Percentiles rank a stretch among this genome's conserved stretches.
Conservation (phyloP, 345 rosid genomes). For the Noccaea caerulescens region DNA sequence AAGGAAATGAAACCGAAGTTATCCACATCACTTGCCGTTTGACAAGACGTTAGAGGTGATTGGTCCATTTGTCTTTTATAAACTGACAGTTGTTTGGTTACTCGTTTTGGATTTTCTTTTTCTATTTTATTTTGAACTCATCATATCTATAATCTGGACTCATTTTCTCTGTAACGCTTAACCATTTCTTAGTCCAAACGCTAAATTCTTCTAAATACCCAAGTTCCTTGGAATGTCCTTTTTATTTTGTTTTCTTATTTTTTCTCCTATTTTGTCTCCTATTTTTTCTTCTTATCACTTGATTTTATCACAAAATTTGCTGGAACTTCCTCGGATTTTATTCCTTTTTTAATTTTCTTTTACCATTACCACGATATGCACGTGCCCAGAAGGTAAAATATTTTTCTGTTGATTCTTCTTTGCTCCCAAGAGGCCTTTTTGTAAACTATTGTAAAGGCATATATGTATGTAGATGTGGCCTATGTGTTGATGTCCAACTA, state of each 20-base stretch:
- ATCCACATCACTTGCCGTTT: conserved; percentile 26
- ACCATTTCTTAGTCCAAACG: conserved; percentile 6
- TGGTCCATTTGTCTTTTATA: conserved; percentile 46
- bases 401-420: conserved; percentile 38
- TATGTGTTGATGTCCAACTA: conserved; percentile 19
- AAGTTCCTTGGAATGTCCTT: neutral
- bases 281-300: neutral
- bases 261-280: neutral
- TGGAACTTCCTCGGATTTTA: no score
- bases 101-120: neutral
- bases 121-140: neutral
- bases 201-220: conserved; percentile 1
- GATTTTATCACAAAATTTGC: neutral
- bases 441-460: conserved; percentile 22
- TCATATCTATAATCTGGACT: neutral
- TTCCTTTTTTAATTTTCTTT: no score
- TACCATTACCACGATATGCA: conserved; percentile 44
- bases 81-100: conserved; percentile 48
- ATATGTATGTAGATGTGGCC: conserved; percentile 37
- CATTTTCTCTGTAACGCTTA: neutral
- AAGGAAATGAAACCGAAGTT: conserved; percentile 25
- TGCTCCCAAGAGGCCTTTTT: conserved; percentile 35
- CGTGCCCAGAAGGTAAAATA: conserved; percentile 64
- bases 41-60: conserved; percentile 44
- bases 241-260: neutral